Base-by-base conservation (phyloP, 2,329 filamentous ascomycete genomes). In the Hymenoscyphus albidus region DNA sequence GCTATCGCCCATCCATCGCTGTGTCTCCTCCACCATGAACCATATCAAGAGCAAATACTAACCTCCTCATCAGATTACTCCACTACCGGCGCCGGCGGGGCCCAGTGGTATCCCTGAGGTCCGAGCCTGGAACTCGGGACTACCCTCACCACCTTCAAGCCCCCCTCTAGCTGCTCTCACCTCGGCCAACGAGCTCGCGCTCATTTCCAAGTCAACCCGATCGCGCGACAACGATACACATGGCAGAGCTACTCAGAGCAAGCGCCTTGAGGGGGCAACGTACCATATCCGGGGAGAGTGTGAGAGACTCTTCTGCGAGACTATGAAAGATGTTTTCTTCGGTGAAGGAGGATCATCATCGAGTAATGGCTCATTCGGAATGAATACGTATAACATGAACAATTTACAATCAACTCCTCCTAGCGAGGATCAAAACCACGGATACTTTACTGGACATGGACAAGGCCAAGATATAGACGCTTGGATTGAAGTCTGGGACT, bases 241-340 rank as follows among this genome's bases (percentile, higher is more conserved):
- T 60, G 64, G 64, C 35, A 70, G 70, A 64, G 72, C 58, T 63
- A 70, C 64, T 58, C 42, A 48, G 38, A 74, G 72, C 78, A 76
- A 80, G 77, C 82, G 85, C 77, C 85, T 84, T 89, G 90, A 90
- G 91, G 93, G 93, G 92, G 93, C 93, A 89, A 88, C 92, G 90
- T 88, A 91, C 81, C 88, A 89, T 83, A 96, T 97, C 85, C 93
- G 90, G 91, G 93, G 90, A 93, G 93, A 97, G 92, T 96, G 93
- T 97, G 93, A 97, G 93, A 97, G 93, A 85, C 94, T 97, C 89
- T 96, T 97, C 87, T 97, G 93, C 83, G 92, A 94, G 89, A 89
- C 88, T 85, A 91, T 97, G 88, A 90, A 87, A 82, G 83, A 88
- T 83, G 90, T 91, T 83, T 97, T 97, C 88, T 91, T 90, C 85